A percentile compares a stretch with the other conserved stretches of the same genome.
Evolutionary conservation across 495 filamentous ascomycete genomes (phyloP).

Genomic region (Aspergillus coremiiformis): DNA sequence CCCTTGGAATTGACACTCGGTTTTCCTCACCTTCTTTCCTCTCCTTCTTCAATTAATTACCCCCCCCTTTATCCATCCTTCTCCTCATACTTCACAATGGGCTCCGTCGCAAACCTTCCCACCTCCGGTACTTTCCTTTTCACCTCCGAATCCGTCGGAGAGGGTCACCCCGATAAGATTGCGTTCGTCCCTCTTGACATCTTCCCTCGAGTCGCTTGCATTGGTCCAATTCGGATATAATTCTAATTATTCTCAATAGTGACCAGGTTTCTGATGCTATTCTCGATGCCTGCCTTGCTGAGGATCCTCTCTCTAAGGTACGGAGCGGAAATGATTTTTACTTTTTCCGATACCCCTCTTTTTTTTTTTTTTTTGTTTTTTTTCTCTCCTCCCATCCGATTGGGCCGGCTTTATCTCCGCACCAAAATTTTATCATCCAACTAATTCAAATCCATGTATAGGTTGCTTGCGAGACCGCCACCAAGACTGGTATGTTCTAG

Average conservation of each 20-base stretch:
- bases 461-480: conserved; percentile 96
- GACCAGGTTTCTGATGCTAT: conserved; percentile 98
- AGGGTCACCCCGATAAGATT: conserved; percentile 98
- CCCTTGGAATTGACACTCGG: conserved; percentile 1
- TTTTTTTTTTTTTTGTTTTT: neutral
- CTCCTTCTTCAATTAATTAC: conserved; percentile 3
- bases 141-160: conserved; percentile 98
- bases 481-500: conserved; percentile 72
- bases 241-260: conserved; percentile 31
- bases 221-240: neutral
- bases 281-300: conserved; percentile 91
- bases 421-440: neutral
- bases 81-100: conserved; percentile 50
- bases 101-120: conserved; percentile 47
- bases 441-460: conserved; percentile 11
- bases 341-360: neutral
- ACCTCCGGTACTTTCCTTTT: conserved; percentile 83
- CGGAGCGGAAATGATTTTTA: neutral
- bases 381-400: conserved; percentile 1
- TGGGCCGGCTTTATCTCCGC: conserved; percentile 4
- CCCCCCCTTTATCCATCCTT: conserved; percentile 10
- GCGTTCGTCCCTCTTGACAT: conserved; percentile 45
- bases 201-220: neutral
- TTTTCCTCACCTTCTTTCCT: conserved; percentile 11
- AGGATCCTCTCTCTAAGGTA: conserved; percentile 93